A percentile compares a stretch with the other conserved stretches of the same genome.
Conservation (phyloP, 345 rosid genomes). For the Cardiospermum halicacabum region DNA sequence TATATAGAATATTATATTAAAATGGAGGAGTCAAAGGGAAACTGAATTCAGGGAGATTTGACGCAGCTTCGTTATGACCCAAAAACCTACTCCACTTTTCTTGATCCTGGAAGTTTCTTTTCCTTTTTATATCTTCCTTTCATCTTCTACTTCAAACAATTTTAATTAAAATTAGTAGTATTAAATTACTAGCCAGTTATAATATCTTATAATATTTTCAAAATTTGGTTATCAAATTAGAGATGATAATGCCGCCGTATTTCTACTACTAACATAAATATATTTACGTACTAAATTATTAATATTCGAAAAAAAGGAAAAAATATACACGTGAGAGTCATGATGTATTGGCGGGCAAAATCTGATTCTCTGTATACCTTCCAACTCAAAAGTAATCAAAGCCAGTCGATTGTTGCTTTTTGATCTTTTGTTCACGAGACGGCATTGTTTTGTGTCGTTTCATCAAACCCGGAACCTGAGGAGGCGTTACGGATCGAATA, state of each 20-base stretch:
- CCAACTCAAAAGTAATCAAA: constrained; percentile 56
- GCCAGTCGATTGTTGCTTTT: constrained; percentile 37
- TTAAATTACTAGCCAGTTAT: too few species aligned
- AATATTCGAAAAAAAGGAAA: neutral
- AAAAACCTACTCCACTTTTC: constrained; percentile 9
- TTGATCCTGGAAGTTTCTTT: neutral
- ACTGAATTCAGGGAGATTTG: constrained; percentile 22
- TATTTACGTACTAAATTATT: constrained; percentile 9
- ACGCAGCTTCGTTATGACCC: neutral
- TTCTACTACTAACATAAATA: neutral
- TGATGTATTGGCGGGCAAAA: constrained; percentile 30
- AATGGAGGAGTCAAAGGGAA: constrained; percentile 19
- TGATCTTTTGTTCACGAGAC: constrained; percentile 19
- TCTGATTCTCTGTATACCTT: constrained; percentile 25
- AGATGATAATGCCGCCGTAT: neutral
- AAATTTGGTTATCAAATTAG: too few species aligned
- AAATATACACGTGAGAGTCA: constrained; percentile 24
- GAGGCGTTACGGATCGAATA: constrained; percentile 66
- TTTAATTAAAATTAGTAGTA: too few species aligned
- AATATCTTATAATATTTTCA: too few species aligned
- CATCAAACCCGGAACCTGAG: constrained; percentile 52
- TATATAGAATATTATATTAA: neutral
- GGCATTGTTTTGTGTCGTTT: constrained; percentile 36
- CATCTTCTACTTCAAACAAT: neutral
- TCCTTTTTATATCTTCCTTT: neutral